phyloP scores from a whole-genome alignment of 2,329 filamentous ascomycete species.

The Alternaria longipes region DNA sequence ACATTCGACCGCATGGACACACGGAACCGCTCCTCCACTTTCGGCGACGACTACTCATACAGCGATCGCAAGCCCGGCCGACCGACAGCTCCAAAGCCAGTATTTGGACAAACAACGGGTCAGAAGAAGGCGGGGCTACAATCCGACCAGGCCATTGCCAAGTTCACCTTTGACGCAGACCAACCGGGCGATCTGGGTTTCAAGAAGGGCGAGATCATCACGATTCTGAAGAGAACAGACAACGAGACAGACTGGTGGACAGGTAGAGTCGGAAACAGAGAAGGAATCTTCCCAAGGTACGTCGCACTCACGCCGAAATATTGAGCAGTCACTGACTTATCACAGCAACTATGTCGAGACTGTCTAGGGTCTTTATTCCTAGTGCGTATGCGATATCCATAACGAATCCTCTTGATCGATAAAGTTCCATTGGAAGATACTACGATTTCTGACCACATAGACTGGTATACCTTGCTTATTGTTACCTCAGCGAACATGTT shows the following conservation, averaged over 20 bases:
- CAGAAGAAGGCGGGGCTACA: slow-evolving; percentile 57
- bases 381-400: not conserved
- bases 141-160: slow-evolving; percentile 83
- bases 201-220: slow-evolving; percentile 97
- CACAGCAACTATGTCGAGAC: slow-evolving; percentile 55
- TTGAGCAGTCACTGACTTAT: not conserved
- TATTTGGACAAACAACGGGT: slow-evolving; percentile 68
- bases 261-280: slow-evolving; percentile 81
- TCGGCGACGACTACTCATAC: slow-evolving; percentile 62
- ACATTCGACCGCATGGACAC: slow-evolving; percentile 59
- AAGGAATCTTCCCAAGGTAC: slow-evolving; percentile 91
- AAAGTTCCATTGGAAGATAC: slow-evolving; percentile 20
- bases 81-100: slow-evolving; percentile 88
- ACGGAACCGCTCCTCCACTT: slow-evolving; percentile 51
- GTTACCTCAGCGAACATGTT: not conserved
- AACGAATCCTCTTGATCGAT: not conserved
- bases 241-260: slow-evolving; percentile 99
- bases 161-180: slow-evolving; percentile 94
- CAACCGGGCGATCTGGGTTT: slow-evolving; percentile 93
- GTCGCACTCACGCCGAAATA: slow-evolving; percentile 22
- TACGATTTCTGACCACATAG: slow-evolving; percentile 21
- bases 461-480: slow-evolving; percentile 8
- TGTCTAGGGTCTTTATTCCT: slow-evolving; percentile 23
- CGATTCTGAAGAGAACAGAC: slow-evolving; percentile 91
- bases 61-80: slow-evolving; percentile 73